Percentiles rank a stretch among this genome's conserved stretches.
Evolutionary conservation across 2,329 filamentous ascomycete species (phyloP).

Genomic region (Thelonectria rubi): DNA sequence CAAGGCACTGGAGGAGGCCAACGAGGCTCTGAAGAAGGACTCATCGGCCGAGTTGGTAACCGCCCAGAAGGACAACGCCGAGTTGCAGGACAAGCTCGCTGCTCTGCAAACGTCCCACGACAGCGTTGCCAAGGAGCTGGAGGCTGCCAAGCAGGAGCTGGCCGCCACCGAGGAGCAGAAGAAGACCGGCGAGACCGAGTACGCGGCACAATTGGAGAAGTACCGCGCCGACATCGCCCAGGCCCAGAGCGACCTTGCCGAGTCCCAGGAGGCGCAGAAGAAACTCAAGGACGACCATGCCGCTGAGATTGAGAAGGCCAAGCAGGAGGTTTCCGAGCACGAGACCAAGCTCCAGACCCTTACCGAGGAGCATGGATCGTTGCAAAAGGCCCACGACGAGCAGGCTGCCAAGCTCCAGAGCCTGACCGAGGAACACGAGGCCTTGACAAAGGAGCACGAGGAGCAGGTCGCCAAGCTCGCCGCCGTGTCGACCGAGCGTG

Average conservation of each 20-base stretch:
- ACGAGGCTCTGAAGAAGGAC: conserved; percentile 42
- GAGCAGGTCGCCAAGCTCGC: conserved; percentile 41
- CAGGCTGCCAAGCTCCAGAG: conserved; percentile 35
- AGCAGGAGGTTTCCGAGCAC: conserved; percentile 39
- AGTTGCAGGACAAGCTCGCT: conserved; percentile 42
- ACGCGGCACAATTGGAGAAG: conserved; percentile 30
- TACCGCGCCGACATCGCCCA: conserved; percentile 38
- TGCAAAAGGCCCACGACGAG: conserved; percentile 37
- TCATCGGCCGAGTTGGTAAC: conserved; percentile 46
- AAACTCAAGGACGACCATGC: conserved; percentile 38
- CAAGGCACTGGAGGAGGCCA: conserved; percentile 39
- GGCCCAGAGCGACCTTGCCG: conserved; percentile 39
- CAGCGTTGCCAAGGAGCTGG: conserved; percentile 40
- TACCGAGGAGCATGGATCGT: conserved; percentile 33
- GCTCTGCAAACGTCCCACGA: conserved; percentile 38
- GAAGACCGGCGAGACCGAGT: conserved; percentile 34
- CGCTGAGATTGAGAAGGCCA: conserved; percentile 34
- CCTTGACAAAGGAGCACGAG: conserved; percentile 33
- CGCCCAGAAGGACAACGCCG: conserved; percentile 43
- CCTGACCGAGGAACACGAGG: conserved; percentile 27
- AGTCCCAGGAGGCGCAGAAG: conserved; percentile 39
- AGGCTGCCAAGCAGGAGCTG: conserved; percentile 45
- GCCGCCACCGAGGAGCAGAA: conserved; percentile 37
- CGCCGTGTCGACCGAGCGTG: conserved; percentile 37
- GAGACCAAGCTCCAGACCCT: conserved; percentile 42